These are phyloP conservation scores for Microascus cirrosus DNA, from an alignment of 2,329 filamentous ascomycete genomes.

Conservation along the genomic window DNA sequence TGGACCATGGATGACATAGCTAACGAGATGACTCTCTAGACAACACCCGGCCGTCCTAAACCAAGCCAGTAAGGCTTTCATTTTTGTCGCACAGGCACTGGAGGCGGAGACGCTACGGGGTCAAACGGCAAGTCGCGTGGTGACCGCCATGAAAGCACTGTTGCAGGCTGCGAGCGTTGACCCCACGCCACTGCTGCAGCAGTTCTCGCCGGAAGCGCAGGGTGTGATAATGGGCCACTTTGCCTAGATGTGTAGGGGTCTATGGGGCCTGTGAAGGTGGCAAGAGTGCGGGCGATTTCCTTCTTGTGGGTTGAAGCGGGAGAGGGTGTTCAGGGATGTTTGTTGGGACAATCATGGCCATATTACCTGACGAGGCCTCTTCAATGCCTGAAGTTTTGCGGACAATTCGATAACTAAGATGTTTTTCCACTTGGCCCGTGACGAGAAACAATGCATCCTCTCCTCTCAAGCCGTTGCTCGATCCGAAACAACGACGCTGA, in stretches of 20 bases:
- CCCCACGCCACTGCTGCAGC: conserved; percentile 61
- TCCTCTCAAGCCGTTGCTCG: no score
- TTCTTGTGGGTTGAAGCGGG: conserved; percentile 3
- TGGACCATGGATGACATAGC: conserved; percentile 6
- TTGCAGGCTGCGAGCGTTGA: conserved; percentile 65
- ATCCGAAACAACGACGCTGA: no score
- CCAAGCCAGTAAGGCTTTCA: conserved; percentile 73
- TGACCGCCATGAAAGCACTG: conserved; percentile 66
- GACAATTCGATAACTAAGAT: neutral
- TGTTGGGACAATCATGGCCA: neutral
- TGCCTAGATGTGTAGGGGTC: conserved; percentile 30
- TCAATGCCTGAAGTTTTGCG: neutral
- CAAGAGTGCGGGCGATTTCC: neutral
- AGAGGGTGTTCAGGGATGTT: neutral
- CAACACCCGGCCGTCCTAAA: conserved; percentile 72
- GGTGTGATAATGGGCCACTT: conserved; percentile 71
- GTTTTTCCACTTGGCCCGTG: neutral
- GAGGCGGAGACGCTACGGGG: conserved; percentile 86
- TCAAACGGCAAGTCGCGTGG: conserved; percentile 67
- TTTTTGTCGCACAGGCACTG: conserved; percentile 75
- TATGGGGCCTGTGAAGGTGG: neutral
- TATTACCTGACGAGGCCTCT: neutral
- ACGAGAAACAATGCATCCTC: no score
- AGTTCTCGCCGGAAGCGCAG: conserved; percentile 71
- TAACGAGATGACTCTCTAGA: conserved; percentile 35